Conservation (phyloP, 2,329 filamentous ascomycete species). For the Phyllosticta capitalensis region DNA sequence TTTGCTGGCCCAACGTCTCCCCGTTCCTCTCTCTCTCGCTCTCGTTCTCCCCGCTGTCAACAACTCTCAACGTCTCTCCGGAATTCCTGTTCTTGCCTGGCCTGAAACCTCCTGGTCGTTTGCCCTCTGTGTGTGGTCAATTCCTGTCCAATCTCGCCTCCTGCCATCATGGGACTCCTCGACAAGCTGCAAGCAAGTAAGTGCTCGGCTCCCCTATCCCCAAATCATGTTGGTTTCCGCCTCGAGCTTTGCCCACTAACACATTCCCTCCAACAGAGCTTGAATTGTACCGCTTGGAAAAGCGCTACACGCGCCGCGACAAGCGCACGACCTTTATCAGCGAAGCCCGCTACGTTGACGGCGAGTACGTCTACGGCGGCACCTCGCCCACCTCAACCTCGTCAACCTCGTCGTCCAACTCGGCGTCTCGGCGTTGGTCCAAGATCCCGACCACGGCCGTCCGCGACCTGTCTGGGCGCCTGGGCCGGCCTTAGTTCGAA, state of each 20-base stretch:
- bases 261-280: slow-evolving; percentile 43
- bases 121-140: background rate
- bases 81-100: background rate
- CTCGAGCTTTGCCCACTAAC: background rate
- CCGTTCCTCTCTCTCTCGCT: background rate
- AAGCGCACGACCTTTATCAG: slow-evolving; percentile 83
- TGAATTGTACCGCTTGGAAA: slow-evolving; percentile 89
- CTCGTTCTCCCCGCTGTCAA: background rate
- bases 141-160: background rate
- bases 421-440: slow-evolving; percentile 24
- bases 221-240: background rate
- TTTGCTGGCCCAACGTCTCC: background rate
- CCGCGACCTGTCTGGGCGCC: slow-evolving; percentile 18
- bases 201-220: slow-evolving; percentile 12
- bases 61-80: background rate
- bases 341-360: slow-evolving; percentile 86
- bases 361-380: slow-evolving; percentile 73
- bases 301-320: slow-evolving; percentile 86
- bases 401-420: slow-evolving; percentile 8
- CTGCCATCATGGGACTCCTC: slow-evolving; percentile 27
- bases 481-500: slow-evolving; percentile 1
- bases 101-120: background rate
- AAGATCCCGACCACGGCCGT: slow-evolving; percentile 25
- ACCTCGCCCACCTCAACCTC: slow-evolving; percentile 25
- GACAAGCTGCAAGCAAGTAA: slow-evolving; percentile 33